phyloP scores from a whole-genome alignment of 176 grass and related monocot species.

The Carex kokanica region DNA sequence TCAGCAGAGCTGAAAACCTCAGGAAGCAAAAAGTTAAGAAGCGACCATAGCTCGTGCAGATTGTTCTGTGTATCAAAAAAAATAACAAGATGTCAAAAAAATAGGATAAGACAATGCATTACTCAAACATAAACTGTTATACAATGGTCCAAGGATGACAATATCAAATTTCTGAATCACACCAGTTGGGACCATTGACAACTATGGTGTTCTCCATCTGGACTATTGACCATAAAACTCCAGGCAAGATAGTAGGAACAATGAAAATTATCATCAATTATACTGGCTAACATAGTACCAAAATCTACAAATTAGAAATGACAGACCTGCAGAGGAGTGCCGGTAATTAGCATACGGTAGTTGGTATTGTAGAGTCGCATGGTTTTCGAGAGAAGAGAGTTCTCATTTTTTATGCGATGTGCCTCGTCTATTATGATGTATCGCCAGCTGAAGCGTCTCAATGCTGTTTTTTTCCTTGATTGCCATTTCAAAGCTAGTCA shows the following conservation, averaged over 20 bases:
- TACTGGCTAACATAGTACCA: background rate
- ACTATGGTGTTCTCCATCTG: background rate
- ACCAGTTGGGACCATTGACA: background rate
- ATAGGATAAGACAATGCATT: background rate
- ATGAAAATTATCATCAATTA: background rate
- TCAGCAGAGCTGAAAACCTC: conserved; percentile 99
- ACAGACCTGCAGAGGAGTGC: conserved; percentile 92
- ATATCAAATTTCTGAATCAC: background rate
- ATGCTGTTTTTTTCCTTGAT: conserved; percentile 78
- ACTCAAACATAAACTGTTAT: background rate
- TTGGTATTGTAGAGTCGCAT: conserved; percentile 97
- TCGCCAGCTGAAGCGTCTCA: conserved; percentile 84
- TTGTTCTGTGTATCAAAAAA: conserved; percentile 75
- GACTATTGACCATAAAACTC: background rate
- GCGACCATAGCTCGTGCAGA: conserved; percentile 97
- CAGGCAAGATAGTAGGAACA: background rate
- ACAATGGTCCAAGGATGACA: background rate
- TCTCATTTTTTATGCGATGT: conserved; percentile 91
- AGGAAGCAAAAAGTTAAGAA: conserved; percentile 96
- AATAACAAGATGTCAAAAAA: background rate
- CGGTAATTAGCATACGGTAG: conserved; percentile 96
- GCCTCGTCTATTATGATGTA: conserved; percentile 94
- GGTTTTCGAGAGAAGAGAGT: conserved; percentile 97
- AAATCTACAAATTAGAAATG: background rate
- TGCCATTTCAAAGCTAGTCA: conserved; percentile 96